Base-by-base conservation (phyloP, 208 protist species). In the Crithidia bombi region DNA sequence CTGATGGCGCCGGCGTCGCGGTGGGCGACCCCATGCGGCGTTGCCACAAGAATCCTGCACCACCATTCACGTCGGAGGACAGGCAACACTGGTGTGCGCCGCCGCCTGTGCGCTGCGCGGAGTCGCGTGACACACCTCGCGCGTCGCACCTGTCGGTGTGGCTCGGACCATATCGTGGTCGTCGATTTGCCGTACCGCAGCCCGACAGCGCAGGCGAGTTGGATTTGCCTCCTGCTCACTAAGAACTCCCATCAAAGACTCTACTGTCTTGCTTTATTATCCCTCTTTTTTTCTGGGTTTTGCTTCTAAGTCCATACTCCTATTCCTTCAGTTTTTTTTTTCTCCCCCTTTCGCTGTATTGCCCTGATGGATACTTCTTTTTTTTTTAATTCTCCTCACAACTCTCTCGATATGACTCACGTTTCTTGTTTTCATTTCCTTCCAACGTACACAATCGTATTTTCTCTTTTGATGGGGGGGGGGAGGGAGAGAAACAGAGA, bases 81-180 rank as follows among this genome's bases (percentile, higher is more conserved):
- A 41, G 38, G 57, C 57, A 51, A 43, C 41, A 43, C 7, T 49
- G 57, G 57, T 51, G 38, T 30, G 43, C 51, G 28, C 57, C 57
- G 14, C 43, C 38, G 43, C 51, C 57, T 3, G 23, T 64, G 57
- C 43, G 43, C 43, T 49, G 57, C 38, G 43, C 5, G 15, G 57
- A 51, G 38, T 12, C 33, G 4, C 6, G 28, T 3, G 30, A 64
- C 1, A 25, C 57, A n/a, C 25, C 38, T 3, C 54, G 35, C 7
- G 33, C 26, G 54, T 59, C 54, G 54, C 54, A n/a, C 21, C 57
- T n/a, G 25, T 2, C n/a, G 21, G 23, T 38, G 55, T 62, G 55
- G 36, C 11, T 64, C 9, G 43, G 2, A 6, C 43, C 32, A 12
- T 19, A 33, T 10, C 14, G 57, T 14, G 57, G 57, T 2, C 25